These are phyloP conservation scores for Ascocoryne sarcoides DNA, from an alignment of 2,329 filamentous ascomycete species.

Conservation along the genomic window DNA sequence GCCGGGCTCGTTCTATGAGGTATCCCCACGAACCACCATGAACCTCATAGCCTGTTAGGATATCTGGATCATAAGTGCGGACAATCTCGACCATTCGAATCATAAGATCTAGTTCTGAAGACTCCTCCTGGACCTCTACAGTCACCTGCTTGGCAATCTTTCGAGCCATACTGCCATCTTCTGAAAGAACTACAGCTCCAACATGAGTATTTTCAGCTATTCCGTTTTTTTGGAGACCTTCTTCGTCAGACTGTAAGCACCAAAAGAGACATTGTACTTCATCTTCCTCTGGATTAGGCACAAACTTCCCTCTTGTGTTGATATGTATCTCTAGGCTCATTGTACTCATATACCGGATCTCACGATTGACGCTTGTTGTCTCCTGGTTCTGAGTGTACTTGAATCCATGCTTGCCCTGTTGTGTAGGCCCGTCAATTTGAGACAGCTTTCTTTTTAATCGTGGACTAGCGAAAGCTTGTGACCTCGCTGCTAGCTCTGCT, in stretches of 20 bases:
- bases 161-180: slow-evolving; percentile 47
- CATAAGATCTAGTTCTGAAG: slow-evolving; percentile 75
- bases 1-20: slow-evolving; percentile 76
- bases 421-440: slow-evolving; percentile 84
- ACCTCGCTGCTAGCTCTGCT: slow-evolving; percentile 13
- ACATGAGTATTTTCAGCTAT: slow-evolving; percentile 43
- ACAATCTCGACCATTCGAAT: slow-evolving; percentile 83
- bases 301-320: slow-evolving; percentile 70
- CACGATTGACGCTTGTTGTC: slow-evolving; percentile 69
- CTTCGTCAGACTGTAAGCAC: slow-evolving; percentile 72
- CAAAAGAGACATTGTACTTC: slow-evolving; percentile 85
- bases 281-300: slow-evolving; percentile 86
- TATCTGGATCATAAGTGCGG: slow-evolving; percentile 75
- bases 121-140: slow-evolving; percentile 63
- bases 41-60: slow-evolving; percentile 90
- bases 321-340: slow-evolving; percentile 93
- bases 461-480: slow-evolving; percentile 11
- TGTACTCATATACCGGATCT: slow-evolving; percentile 89
- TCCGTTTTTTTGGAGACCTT: slow-evolving; percentile 41
- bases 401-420: slow-evolving; percentile 71
- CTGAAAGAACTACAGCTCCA: slow-evolving; percentile 66
- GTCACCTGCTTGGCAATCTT: slow-evolving; percentile 53
- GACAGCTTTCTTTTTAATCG: slow-evolving; percentile 44
- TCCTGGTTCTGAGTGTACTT: slow-evolving; percentile 74
- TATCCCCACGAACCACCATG: slow-evolving; percentile 94